These are phyloP conservation scores for Penicillium crustosum DNA, from an alignment of 2,329 filamentous ascomycete genomes.

Conservation along the genomic window DNA sequence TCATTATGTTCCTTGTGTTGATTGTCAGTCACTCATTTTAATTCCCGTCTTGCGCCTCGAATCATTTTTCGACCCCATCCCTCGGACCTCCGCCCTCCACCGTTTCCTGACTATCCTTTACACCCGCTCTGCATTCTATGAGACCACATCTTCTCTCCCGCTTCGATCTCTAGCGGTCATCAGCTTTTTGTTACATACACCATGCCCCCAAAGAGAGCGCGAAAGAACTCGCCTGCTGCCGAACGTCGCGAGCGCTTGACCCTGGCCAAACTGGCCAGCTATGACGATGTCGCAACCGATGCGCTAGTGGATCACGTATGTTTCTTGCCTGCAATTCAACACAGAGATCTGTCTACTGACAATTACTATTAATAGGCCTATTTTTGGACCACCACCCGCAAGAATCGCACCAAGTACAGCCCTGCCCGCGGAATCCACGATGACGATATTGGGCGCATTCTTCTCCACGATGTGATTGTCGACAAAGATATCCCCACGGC, in stretches of 20 bases:
- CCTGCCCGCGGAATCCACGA: slow-evolving; percentile 75
- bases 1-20: neutral
- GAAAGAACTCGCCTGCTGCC: slow-evolving; percentile 29
- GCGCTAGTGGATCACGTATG: slow-evolving; percentile 90
- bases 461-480: slow-evolving; percentile 68
- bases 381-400: slow-evolving; percentile 95
- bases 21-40: slow-evolving; percentile 1
- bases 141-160: slow-evolving; percentile 1
- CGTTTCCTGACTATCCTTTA: neutral
- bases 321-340: slow-evolving; percentile 25
- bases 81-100: slow-evolving; percentile 2
- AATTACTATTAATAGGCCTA: slow-evolving; percentile 63
- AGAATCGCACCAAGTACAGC: slow-evolving; percentile 85
- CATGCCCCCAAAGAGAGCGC: slow-evolving; percentile 42
- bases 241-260: slow-evolving; percentile 69
- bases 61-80: neutral
- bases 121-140: slow-evolving; percentile 11
- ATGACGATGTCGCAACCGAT: slow-evolving; percentile 95
- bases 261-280: slow-evolving; percentile 80
- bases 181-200: slow-evolving; percentile 8
- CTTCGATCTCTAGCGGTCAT: neutral
- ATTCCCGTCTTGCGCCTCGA: slow-evolving; percentile 1
- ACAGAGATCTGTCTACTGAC: slow-evolving; percentile 17
- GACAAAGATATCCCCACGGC: slow-evolving; percentile 69
- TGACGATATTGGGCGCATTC: slow-evolving; percentile 60